Evolutionary conservation across 306 rosid genomes (phyloP), one percentile per base, ranked within the genome.

Genomic region (Hippophae gyantsensis): DNA sequence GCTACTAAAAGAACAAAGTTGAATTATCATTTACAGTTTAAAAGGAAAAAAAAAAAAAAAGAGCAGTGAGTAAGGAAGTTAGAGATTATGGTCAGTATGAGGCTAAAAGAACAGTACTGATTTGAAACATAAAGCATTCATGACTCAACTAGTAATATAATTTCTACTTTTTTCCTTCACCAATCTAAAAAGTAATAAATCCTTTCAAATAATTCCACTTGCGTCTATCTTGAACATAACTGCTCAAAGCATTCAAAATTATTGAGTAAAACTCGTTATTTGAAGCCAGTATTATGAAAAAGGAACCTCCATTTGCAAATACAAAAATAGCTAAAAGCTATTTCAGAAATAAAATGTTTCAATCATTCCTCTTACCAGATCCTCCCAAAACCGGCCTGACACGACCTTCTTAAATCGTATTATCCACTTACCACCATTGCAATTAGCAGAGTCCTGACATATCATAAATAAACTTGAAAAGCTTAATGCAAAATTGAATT

Each of bases 401-500:
- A 85, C 92, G 55, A 68, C 83, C 79, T 90, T 90, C 63, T 87
- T 87, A 79, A 90, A 81, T 41, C 96, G 84, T 64, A 90, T 76
- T 66, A 90, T 87, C 96, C 96, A 90, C 74, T 90, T 90, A 40
- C 98, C 98, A 76, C 98, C 96, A 70, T 65, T 81, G 81, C 96
- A 87, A 79, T 90, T 90, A 26, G 96, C 98, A 72, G 96, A 85
- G 72, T 90, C 95, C 94, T 86, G 77, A 67, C 48, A 64, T 55
- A 40, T 10, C 9, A 66, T 6, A 54, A 54, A 64, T 0, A 9
- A 54, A 55, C 52, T 13, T 13, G 25, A 49, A 13, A n/a, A 8
- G 14, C 1, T 7, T 23, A 12, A 23, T 6, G 14, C n/a, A 7
- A n/a, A 62, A 3, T 3, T 23, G 6, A 0, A 27, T 18, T 32